Evolutionary conservation across 1,284 basidiomycete species (phyloP).

Genomic region (Butyriboletus appendiculatus): DNA sequence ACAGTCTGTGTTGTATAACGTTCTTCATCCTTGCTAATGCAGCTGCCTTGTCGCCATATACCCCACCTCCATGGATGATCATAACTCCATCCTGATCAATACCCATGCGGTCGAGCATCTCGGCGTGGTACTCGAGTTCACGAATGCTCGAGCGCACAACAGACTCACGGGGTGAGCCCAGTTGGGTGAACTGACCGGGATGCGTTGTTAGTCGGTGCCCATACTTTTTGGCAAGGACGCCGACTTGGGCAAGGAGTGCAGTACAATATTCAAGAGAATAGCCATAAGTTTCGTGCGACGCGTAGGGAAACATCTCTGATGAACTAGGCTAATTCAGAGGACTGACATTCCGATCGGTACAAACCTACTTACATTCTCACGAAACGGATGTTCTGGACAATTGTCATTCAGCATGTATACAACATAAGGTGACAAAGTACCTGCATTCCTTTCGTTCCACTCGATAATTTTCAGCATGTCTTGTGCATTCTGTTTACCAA

Average conservation of each 20-base stretch:
- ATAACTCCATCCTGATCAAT: conserved; percentile 75
- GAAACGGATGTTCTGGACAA: conserved; percentile 63
- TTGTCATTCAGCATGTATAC: not conserved
- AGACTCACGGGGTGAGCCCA: conserved; percentile 73
- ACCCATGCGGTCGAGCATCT: conserved; percentile 86
- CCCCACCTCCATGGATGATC: conserved; percentile 81
- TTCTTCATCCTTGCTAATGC: conserved; percentile 75
- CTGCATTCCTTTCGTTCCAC: conserved; percentile 82
- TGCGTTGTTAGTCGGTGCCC: conserved; percentile 86
- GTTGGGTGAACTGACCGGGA: conserved; percentile 86
- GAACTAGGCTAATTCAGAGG: conserved; percentile 41
- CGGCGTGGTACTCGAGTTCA: conserved; percentile 82
- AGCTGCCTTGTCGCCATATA: conserved; percentile 77
- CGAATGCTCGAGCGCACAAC: conserved; percentile 78
- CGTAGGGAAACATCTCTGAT: conserved; percentile 91
- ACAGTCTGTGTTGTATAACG: conserved; percentile 61
- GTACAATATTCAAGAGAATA: conserved; percentile 69
- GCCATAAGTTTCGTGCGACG: conserved; percentile 78
- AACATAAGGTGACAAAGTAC: conserved; percentile 9
- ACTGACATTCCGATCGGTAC: not conserved
- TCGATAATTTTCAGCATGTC: conserved; percentile 76
- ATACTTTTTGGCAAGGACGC: conserved; percentile 73
- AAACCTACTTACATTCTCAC: conserved; percentile 55
- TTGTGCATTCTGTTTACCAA: conserved; percentile 73
- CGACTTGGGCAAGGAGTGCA: conserved; percentile 52